Evolutionary conservation across 225 moss, liverwort and hornwort species (phyloP), one percentile per base, ranked within the genome.

Genomic region (Pseudoscleropodium purum): DNA sequence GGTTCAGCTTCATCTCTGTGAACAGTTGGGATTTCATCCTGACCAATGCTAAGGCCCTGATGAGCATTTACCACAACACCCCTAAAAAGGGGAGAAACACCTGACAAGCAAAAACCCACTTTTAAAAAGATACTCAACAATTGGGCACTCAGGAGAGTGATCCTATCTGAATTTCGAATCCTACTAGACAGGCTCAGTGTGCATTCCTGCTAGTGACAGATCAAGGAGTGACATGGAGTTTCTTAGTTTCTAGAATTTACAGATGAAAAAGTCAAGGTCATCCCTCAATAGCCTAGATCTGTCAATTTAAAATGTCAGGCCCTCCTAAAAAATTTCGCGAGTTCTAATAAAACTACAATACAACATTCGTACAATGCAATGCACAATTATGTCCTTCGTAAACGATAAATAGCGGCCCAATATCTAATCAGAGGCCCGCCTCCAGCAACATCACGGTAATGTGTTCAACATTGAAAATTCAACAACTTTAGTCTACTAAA

Each of bases 71-170:
- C 64, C 70, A 68, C 57, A 62, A 66, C 17, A 70, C 82, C 73
- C 76, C 87, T 80, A 70, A 81, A 89, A 86, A 77, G 84, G 45
- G 74, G 82, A 84, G 92, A 91, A 77, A 82, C 83, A 89, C 91
- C 93, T 94, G 91, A 76, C 52, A 86, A 88, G 62, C 74, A 91
- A 69, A 88, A 86, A 80, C 15, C n/a, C 75, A 86, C 60, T 18
- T 39, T 82, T 51, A 51, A 56, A 25, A 65, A 61, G n/a, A 89
- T 43, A 66, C 49, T 69, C 78, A 64, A 78, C 51, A 79, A 51
- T 25, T 60, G 60, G 68, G 64, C 20, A 75, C 36, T 31, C 39
- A 9, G 52, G 37, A 85, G 81, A 65, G 60, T 52, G 33, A 51
- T 84, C 34, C 61, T n/a, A 52, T 80, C 51, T 49, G 34, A 84